Evolutionary conservation across 306 rosid genomes (phyloP).

Genomic region (Castanea mollissima): DNA sequence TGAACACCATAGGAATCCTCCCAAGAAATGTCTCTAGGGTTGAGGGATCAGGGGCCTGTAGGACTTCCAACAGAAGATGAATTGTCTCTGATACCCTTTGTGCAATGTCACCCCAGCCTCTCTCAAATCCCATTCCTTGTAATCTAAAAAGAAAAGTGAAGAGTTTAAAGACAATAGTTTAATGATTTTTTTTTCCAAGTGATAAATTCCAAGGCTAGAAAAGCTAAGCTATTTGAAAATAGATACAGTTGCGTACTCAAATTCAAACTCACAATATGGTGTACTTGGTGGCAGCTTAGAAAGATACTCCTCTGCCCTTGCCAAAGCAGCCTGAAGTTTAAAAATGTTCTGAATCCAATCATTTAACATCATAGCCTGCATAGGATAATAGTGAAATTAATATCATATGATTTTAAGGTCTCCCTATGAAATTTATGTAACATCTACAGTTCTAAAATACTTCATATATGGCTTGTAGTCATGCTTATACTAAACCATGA

Average conservation of each 20-base stretch:
- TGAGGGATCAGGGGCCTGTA: constrained; percentile 94
- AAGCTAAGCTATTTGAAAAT: no score
- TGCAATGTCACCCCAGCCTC: constrained; percentile 90
- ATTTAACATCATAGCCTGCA: constrained; percentile 78
- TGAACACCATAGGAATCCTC: constrained; percentile 86
- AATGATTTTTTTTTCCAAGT: no score
- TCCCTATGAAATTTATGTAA: no score
- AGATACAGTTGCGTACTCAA: constrained; percentile 43
- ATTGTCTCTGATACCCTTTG: constrained; percentile 61
- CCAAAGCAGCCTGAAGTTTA: constrained; percentile 68
- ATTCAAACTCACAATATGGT: constrained; percentile 67
- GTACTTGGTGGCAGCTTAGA: constrained; percentile 55
- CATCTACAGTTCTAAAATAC: no score
- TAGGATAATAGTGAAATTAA: constrained; percentile 18
- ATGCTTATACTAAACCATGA: no score
- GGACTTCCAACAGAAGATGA: constrained; percentile 77
- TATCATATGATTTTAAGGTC: no score
- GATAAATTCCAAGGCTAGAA: no score
- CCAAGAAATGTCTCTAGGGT: constrained; percentile 81
- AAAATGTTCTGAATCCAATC: constrained; percentile 60
- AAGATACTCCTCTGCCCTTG: constrained; percentile 75
- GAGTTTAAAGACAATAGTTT: no score
- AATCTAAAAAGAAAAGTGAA: constrained; percentile 36
- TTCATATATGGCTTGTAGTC: no score
- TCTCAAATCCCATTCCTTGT: constrained; percentile 89